Percentiles rank a stretch among this genome's conserved stretches.
These are phyloP conservation scores for Botrytis paeoniae DNA, from an alignment of 2,329 filamentous ascomycete species.

Conservation along the genomic window DNA sequence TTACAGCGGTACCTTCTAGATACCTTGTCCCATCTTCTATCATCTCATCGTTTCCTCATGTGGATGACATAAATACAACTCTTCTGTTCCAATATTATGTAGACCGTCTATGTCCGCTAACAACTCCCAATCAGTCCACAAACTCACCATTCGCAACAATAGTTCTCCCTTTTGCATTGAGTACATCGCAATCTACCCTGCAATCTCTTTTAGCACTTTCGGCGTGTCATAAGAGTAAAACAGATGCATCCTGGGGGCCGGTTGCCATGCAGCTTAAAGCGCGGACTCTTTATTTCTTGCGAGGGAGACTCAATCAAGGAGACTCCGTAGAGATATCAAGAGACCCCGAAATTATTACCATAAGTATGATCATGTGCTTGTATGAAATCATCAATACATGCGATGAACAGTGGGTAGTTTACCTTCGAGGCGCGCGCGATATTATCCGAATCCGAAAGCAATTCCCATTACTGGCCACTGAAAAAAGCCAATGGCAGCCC, in stretches of 20 bases:
- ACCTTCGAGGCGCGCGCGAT: background rate
- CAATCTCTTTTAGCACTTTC: background rate
- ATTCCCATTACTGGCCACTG: background rate
- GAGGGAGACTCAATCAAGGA: background rate
- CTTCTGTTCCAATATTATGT: background rate
- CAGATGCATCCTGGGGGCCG: background rate
- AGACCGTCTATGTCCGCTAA: background rate
- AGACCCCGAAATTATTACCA: background rate
- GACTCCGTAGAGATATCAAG: background rate
- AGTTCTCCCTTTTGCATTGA: background rate
- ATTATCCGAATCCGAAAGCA: background rate
- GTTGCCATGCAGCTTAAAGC: background rate
- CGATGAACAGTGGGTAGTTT: background rate
- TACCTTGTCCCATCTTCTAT: background rate
- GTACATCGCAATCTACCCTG: background rate
- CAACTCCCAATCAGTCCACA: background rate
- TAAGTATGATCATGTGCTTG: background rate
- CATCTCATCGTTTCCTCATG: background rate
- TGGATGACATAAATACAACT: background rate
- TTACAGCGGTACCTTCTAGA: background rate
- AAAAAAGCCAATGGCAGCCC: background rate
- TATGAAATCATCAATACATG: background rate
- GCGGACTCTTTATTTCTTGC: background rate
- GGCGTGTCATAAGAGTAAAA: background rate
- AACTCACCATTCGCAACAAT: background rate